phyloP scores from a whole-genome alignment of 2,329 filamentous ascomycete genomes.

The Rhexocercosporidium sp. region DNA sequence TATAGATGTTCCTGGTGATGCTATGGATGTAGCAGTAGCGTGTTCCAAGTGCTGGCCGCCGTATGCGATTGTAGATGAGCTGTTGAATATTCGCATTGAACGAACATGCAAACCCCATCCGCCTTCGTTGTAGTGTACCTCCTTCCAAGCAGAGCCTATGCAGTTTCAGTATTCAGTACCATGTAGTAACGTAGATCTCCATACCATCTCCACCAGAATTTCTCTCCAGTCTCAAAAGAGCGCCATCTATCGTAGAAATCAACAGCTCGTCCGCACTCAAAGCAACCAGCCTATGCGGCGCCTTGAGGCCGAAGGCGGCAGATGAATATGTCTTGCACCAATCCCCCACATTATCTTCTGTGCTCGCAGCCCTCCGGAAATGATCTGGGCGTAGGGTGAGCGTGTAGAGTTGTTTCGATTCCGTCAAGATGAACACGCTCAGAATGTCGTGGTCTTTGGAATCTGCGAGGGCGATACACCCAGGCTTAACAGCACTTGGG shows the following conservation, averaged over 20 bases:
- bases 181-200: constrained; percentile 12
- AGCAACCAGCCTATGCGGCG: constrained; percentile 81
- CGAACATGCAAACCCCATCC: constrained; percentile 72
- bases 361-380: constrained; percentile 72
- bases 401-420: constrained; percentile 80
- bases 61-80: constrained; percentile 66
- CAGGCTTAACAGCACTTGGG: constrained; percentile 71
- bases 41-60: constrained; percentile 69
- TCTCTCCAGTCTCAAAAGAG: constrained; percentile 73
- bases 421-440: constrained; percentile 79
- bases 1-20: constrained; percentile 46
- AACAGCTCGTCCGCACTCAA: constrained; percentile 76
- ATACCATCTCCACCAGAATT: constrained; percentile 56
- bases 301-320: constrained; percentile 76
- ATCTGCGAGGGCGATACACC: constrained; percentile 85
- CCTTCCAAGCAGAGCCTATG: constrained; percentile 61
- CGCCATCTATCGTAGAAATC: constrained; percentile 80
- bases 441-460: constrained; percentile 77
- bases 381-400: constrained; percentile 83
- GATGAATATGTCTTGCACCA: constrained; percentile 78
- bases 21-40: constrained; percentile 68
- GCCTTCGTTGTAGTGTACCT: constrained; percentile 75
- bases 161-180: constrained; percentile 21
- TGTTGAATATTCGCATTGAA: constrained; percentile 70
- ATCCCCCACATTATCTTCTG: constrained; percentile 76